Base-by-base conservation (phyloP, 495 filamentous ascomycete genomes). In the Talaromyces adpressus region DNA sequence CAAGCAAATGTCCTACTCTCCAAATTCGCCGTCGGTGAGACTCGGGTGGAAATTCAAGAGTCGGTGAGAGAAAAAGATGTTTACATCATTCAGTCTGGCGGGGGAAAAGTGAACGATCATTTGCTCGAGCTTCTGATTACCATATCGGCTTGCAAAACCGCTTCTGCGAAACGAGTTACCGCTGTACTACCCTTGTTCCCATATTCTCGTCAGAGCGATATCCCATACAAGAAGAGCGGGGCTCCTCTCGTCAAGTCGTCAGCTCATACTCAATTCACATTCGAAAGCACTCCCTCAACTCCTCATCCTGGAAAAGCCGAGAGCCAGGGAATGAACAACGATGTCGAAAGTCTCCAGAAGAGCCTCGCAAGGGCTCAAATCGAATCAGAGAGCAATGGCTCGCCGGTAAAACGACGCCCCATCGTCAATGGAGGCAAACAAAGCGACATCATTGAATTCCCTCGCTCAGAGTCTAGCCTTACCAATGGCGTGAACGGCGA, bases 51-150 rank as follows among this genome's bases (percentile, higher is more conserved):
- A 76, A 94, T 98, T 68, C 81, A 90, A 70, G 94, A 98, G 77
- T 95, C 91, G 23, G 93, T 98, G 47, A 90, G 94, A 67, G 95
- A 89, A 63, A 98, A 98, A 74, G 94, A 98, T 82, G 93, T 98
- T 70, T 97, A 95, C 76, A 95, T 97, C 73, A 90, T 98, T 67
- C 92, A 98, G 74, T 91, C 88, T 57, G 91, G 92, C 59, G 85
- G 87, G 63, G 90, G 91, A 56, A 92, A 89, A 65, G 91, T 98
- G 76, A 98, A 98, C 70, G 94, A 98, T 72, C 87, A 96, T 74
- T 82, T 98, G 54, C 87, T 98, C 79, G 94, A 98, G 67, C 85
- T 98, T 39, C 89, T 97, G 71, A 97, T 98, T 77, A 96, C 84
- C 62, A 93, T 98, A 67, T 95, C 91, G 20, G 94, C 94, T 65